These are phyloP conservation scores for Colletotrichum sojae DNA, from an alignment of 2,329 filamentous ascomycete species.

Conservation along the genomic window DNA sequence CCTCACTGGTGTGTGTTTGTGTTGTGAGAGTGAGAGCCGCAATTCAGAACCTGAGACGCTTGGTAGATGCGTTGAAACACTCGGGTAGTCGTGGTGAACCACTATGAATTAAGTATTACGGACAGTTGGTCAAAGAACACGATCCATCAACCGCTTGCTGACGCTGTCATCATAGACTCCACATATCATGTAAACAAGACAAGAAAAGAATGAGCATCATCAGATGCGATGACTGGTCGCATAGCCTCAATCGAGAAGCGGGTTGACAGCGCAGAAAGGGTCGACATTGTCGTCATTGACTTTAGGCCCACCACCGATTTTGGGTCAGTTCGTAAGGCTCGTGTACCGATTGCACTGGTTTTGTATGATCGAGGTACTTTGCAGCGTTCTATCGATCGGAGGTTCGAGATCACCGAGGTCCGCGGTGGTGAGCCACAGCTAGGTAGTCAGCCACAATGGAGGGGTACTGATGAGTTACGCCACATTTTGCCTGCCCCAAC, in stretches of 20 bases:
- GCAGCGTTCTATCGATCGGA: slow-evolving; percentile 24
- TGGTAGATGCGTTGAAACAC: slow-evolving; percentile 30
- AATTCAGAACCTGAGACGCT: slow-evolving; percentile 32
- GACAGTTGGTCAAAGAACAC: neutral
- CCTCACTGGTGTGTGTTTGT: slow-evolving; percentile 2
- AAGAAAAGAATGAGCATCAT: neutral
- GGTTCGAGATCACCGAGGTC: slow-evolving; percentile 29
- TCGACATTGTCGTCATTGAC: slow-evolving; percentile 41
- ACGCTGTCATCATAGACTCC: slow-evolving; percentile 17
- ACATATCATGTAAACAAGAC: neutral
- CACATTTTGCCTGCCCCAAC: slow-evolving; percentile 4
- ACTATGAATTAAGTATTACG: slow-evolving; percentile 1
- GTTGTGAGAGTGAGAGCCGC: neutral
- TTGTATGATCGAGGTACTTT: slow-evolving; percentile 33
- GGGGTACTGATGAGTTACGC: slow-evolving; percentile 4
- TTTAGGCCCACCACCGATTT: slow-evolving; percentile 4
- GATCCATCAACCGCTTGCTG: neutral
- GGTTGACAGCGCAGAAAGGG: slow-evolving; percentile 8
- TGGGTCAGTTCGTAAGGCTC: neutral
- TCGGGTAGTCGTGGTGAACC: neutral
- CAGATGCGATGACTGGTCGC: slow-evolving; percentile 5
- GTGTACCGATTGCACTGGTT: slow-evolving; percentile 24
- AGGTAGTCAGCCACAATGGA: too few species aligned
- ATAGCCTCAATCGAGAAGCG: slow-evolving; percentile 22
- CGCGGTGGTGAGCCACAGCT: slow-evolving; percentile 16